phyloP scores from a whole-genome alignment of 495 filamentous ascomycete genomes.

The Tuber borchii region DNA sequence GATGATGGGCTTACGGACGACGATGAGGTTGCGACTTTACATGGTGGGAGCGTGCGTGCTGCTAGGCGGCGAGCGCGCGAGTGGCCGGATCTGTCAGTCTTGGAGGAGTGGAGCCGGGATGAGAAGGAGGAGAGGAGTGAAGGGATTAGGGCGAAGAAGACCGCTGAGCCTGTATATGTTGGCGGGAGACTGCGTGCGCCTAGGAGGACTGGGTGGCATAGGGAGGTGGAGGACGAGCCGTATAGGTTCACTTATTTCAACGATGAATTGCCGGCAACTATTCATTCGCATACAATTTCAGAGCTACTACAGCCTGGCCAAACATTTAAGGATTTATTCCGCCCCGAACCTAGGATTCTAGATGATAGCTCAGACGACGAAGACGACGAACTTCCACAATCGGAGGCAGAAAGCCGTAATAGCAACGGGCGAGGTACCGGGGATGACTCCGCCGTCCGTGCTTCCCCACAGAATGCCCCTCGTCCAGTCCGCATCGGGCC shows the following conservation, averaged over 20 bases:
- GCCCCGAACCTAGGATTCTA: conserved; percentile 61
- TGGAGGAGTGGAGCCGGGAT: conserved; percentile 84
- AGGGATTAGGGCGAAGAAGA: conserved; percentile 80
- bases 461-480: conserved; percentile 24
- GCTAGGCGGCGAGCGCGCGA: conserved; percentile 48
- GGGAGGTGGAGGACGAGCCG: conserved; percentile 79
- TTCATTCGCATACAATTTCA: conserved; percentile 90
- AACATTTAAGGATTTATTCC: conserved; percentile 78
- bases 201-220: conserved; percentile 71
- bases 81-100: conserved; percentile 65
- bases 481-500: conserved; percentile 26
- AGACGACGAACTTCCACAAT: conserved; percentile 44
- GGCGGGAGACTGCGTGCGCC: conserved; percentile 75
- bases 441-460: conserved; percentile 17
- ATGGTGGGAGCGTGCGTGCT: conserved; percentile 22
- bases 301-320: conserved; percentile 79
- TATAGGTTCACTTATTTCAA: conserved; percentile 99
- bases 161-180: conserved; percentile 85
- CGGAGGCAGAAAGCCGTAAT: conserved; percentile 29
- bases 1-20: conserved; percentile 45
- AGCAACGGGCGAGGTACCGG: conserved; percentile 31
- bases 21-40: conserved; percentile 41
- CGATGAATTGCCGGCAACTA: conserved; percentile 86
- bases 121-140: conserved; percentile 88
- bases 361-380: conserved; percentile 59